Evolutionary conservation across 768 basidiomycete genomes (phyloP), one percentile per base, ranked within the genome.

Genomic region (Tylopilus plumbeoviolaceoides): DNA sequence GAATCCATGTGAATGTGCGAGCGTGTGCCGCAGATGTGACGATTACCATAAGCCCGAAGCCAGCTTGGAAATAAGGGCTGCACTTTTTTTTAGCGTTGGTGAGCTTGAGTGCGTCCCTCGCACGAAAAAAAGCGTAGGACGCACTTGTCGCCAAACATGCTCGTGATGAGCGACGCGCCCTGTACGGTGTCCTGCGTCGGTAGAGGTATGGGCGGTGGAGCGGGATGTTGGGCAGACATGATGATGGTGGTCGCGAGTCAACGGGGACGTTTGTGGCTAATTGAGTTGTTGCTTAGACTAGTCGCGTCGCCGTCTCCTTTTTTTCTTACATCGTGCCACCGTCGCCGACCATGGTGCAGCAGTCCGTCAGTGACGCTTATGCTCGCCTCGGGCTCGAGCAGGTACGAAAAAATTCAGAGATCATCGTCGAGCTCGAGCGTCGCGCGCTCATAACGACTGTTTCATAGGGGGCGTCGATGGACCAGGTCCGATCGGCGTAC

Each of bases 11-110:
- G 39, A 60, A 51, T 12, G 41, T 18, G 21, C 21, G 31, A 10
- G 31, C 28, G 21, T 1, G 42, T 15, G 25, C 18, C 17, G 38
- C 55, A 43, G 15, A 30, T 18, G 43, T 30, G 27, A 31, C 15
- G 20, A 72, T 53, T 59, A 95, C 95, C 94, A 98, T 95, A 35
- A 99, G 80, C 33, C 95, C 97, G 63, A 98, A 98, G 25, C 97
- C 95, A 44, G 95, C 97, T 67, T 95, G 91, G 67, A 99, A 98
- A 74, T 93, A 95, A 35, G 93, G 95, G 67, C 97, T 99, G 62
- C 64, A 62, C 72, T 79, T 79, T 45, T 65, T 72, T 36, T 35
- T 15, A 63, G 56, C 50, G 55, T 42, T 54, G n/a, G 58, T 69
- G 51, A 58, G 51, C 21, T 48, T 31, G 36, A 42, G 47, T 25